These are phyloP conservation scores for Arthrobotrys musiformis DNA, from an alignment of 2,329 filamentous ascomycete genomes.

Conservation along the genomic window DNA sequence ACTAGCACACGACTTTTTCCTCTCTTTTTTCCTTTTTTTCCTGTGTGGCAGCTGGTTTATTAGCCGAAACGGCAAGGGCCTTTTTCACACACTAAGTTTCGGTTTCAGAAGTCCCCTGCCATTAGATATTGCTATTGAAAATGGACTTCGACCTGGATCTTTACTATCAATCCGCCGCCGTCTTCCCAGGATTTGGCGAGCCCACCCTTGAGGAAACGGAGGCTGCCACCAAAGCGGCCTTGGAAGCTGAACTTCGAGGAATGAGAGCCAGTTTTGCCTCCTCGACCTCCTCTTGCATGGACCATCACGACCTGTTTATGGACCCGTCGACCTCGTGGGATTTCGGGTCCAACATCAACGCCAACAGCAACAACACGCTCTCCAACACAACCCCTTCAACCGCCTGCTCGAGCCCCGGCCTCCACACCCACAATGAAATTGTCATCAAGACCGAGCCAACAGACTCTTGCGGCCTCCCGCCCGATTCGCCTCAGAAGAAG, in stretches of 20 bases:
- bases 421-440: conserved; percentile 22
- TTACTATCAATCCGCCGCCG: conserved; percentile 32
- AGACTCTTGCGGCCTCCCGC: conserved; percentile 19
- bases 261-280: conserved; percentile 28
- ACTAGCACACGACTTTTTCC: conserved; percentile 5
- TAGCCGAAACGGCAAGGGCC: conserved; percentile 36
- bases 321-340: conserved; percentile 19
- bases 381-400: conserved; percentile 8
- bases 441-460: conserved; percentile 42
- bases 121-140: not conserved
- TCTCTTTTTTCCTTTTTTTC: not conserved
- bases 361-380: conserved; percentile 16
- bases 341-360: conserved; percentile 14
- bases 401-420: conserved; percentile 6
- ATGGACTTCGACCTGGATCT: conserved; percentile 53
- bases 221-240: conserved; percentile 39
- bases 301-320: conserved; percentile 18
- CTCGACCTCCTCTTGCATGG: not conserved
- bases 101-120: conserved; percentile 44
- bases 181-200: conserved; percentile 32
- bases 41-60: conserved; percentile 19
- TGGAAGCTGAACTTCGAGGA: conserved; percentile 44
- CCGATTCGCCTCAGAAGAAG: conserved; percentile 69
- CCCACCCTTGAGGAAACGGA: conserved; percentile 39
- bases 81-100: conserved; percentile 11